Evolutionary conservation across 2,329 filamentous ascomycete genomes (phyloP), one percentile per base, ranked within the genome.

Genomic region (Paraconiothyrium brasiliense): DNA sequence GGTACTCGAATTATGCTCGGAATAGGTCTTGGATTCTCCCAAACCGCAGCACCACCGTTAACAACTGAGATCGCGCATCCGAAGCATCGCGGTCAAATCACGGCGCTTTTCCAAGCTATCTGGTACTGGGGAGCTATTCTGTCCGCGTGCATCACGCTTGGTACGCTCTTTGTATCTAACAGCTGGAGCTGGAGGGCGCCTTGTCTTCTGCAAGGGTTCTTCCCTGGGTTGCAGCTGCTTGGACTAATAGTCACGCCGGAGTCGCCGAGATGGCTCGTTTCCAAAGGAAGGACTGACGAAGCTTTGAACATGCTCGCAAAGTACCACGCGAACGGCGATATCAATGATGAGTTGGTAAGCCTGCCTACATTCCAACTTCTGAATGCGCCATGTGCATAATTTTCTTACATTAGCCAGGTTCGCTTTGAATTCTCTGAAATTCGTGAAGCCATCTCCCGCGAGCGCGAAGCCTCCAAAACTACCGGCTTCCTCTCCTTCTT

Each of bases 101-200:
- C 49, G 4, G 49, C 49, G 13, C 32, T 51, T 0, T 51, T 51
- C 3, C 49, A 51, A 22, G 51, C 51, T 24, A 30, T n/a, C 14
- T 54, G 50, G 32, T 39, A 37, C 41, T 39, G 34, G 50, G 50
- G 34, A 39, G 57, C 14, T 61, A 65, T 43, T 57, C 32, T 51
- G 32, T 65, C 24, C 72, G 76, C 32, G 64, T 64, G 77, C 24
- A 67, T 67, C 30, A 78, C 81, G 9, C 20, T 52, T 24, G 49
- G 49, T 6, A 52, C 60, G 16, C 44, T 5, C 8, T 34, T 30
- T 7, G 8, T 44, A 10, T 1, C 9, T 24, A 59, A 32, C 22
- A 59, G 63, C n/a, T 81, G 79, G 80, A 73, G 79, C 3, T 84
- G 82, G 80, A 73, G 82, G 35, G 73, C 82, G 2, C 82, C 82